phyloP scores from a whole-genome alignment of 1,284 basidiomycete species.

The Termitomyces sp. region DNA sequence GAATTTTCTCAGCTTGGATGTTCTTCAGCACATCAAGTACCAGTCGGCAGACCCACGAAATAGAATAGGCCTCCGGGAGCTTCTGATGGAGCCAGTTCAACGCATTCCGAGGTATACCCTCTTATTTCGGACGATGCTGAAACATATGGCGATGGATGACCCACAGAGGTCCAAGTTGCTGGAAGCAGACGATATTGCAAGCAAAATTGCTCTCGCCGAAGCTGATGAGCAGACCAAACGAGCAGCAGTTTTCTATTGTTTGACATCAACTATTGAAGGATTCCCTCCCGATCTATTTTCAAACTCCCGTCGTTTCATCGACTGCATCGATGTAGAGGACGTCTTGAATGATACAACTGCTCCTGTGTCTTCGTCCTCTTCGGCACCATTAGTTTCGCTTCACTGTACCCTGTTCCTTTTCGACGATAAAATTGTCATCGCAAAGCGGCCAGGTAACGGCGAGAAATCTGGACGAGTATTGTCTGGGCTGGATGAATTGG shows the following conservation, averaged over 20 bases:
- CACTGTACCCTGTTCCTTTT: slow-evolving; percentile 93
- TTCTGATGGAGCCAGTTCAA: slow-evolving; percentile 99
- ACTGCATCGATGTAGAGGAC: slow-evolving; percentile 94
- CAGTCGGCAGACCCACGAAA: slow-evolving; percentile 78
- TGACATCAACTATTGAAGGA: slow-evolving; percentile 82
- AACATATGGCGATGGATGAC: slow-evolving; percentile 76
- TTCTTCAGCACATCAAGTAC: slow-evolving; percentile 78
- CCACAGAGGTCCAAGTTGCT: slow-evolving; percentile 75
- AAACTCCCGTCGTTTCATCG: slow-evolving; percentile 83
- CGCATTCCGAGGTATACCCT: slow-evolving; percentile 95
- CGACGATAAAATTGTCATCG: slow-evolving; percentile 90
- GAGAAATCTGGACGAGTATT: slow-evolving; percentile 71
- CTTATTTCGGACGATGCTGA: slow-evolving; percentile 87
- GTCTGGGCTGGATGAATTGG: slow-evolving; percentile 83
- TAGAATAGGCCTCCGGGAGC: slow-evolving; percentile 85
- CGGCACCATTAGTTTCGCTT: slow-evolving; percentile 42
- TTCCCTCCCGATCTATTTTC: slow-evolving; percentile 88
- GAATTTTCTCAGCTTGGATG: slow-evolving; percentile 6
- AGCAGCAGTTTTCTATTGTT: slow-evolving; percentile 85
- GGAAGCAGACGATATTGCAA: slow-evolving; percentile 86
- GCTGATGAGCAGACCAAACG: slow-evolving; percentile 88
- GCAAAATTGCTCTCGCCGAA: slow-evolving; percentile 89
- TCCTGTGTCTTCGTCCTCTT: slow-evolving; percentile 37
- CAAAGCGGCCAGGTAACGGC: slow-evolving; percentile 75
- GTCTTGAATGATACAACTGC: slow-evolving; percentile 48